These are phyloP conservation scores for Xylariaceae sp. DNA, from an alignment of 2,329 filamentous ascomycete species.

Conservation along the genomic window DNA sequence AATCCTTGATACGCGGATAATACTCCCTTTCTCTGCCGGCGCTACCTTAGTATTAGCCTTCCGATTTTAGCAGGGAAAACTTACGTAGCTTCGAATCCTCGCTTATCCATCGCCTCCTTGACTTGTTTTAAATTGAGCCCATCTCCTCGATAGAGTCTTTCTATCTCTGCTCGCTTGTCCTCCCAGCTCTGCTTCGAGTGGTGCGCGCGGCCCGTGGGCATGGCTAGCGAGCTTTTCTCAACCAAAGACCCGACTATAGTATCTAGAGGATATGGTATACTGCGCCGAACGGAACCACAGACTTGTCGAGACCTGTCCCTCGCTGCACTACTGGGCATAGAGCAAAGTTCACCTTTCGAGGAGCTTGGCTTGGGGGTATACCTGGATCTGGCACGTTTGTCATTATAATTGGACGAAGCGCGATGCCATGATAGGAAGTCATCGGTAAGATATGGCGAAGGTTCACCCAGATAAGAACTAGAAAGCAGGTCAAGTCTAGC, in stretches of 20 bases:
- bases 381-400: too few species aligned
- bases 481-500: too few species aligned
- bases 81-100: background rate
- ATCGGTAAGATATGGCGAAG: too few species aligned
- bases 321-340: too few species aligned
- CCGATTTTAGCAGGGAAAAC: background rate
- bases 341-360: too few species aligned
- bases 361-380: too few species aligned
- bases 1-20: background rate
- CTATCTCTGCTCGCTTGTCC: background rate
- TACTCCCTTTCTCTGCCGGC: background rate
- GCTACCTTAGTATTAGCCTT: background rate
- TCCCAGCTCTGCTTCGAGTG: background rate
- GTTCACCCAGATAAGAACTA: too few species aligned
- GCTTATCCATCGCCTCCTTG: background rate
- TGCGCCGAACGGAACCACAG: too few species aligned
- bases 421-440: too few species aligned
- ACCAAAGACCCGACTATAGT: background rate
- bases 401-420: too few species aligned
- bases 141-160: background rate
- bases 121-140: background rate
- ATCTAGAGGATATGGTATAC: background rate
- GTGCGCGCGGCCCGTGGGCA: background rate
- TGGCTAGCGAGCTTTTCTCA: too few species aligned
- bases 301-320: too few species aligned